phyloP scores from a whole-genome alignment of 2,329 filamentous ascomycete species.

The Coleophoma crateriformis region DNA sequence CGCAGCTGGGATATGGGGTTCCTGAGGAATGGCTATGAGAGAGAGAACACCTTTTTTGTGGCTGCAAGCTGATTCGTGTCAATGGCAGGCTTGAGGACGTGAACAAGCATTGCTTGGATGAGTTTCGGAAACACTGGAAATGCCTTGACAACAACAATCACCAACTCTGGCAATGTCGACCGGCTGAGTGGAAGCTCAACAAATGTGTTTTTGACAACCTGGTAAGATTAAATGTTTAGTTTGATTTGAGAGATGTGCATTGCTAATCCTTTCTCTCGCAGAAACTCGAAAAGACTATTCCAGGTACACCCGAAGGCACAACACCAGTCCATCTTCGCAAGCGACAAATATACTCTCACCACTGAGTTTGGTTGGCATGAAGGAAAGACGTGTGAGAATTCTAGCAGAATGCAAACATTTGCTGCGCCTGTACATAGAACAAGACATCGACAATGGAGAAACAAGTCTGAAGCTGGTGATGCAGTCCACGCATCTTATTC shows the following conservation, averaged over 20 bases:
- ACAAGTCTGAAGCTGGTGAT: not conserved
- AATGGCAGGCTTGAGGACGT: conserved; percentile 76
- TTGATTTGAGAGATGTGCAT: not conserved
- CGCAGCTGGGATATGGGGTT: no score
- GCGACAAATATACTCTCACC: conserved; percentile 43
- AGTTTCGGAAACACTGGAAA: conserved; percentile 92
- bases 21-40: no score
- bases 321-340: conserved; percentile 70
- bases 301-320: conserved; percentile 63
- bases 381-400: no score
- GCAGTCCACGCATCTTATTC: not conserved
- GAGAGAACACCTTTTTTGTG: no score
- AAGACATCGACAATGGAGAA: not conserved
- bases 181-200: conserved; percentile 83
- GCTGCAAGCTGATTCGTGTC: no score
- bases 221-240: conserved; percentile 49
- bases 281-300: conserved; percentile 79
- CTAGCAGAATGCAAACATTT: not conserved
- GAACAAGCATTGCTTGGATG: conserved; percentile 86
- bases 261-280: conserved; percentile 26
- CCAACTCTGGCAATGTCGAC: conserved; percentile 92
- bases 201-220: conserved; percentile 94
- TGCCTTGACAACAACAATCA: conserved; percentile 98
- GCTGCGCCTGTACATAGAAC: conserved; percentile 6
- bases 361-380: conserved; percentile 4